Conservation (phyloP, 768 basidiomycete species). For the Termitomyces sp. region DNA sequence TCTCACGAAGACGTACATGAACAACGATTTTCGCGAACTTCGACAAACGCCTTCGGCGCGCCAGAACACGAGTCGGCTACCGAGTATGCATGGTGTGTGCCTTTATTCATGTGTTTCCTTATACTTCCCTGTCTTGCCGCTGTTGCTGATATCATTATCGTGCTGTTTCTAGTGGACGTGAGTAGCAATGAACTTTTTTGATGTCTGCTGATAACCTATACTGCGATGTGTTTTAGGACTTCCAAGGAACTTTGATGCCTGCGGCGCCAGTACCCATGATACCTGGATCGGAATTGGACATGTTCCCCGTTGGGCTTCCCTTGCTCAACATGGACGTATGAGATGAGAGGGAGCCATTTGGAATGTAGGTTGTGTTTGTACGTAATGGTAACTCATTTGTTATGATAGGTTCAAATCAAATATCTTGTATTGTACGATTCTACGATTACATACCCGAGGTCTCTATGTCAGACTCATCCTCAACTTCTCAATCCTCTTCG, state of each 20-base stretch:
- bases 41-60: slow-evolving; percentile 63
- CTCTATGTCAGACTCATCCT: neutral
- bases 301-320: slow-evolving; percentile 8
- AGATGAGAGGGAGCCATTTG: neutral
- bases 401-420: neutral
- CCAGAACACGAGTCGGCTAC: slow-evolving; percentile 81
- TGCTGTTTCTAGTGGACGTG: slow-evolving; percentile 30
- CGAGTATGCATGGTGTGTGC: slow-evolving; percentile 73
- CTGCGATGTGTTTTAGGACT: slow-evolving; percentile 6
- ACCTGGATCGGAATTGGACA: slow-evolving; percentile 7
- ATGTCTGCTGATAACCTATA: slow-evolving; percentile 9
- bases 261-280: slow-evolving; percentile 3
- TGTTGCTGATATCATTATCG: neutral
- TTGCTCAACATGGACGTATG: slow-evolving; percentile 10
- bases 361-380: neutral
- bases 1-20: slow-evolving; percentile 75
- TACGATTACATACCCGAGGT: neutral
- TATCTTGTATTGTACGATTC: neutral
- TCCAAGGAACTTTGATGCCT: slow-evolving; percentile 8
- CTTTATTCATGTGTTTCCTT: neutral
- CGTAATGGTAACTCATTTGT: neutral
- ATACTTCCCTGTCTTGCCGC: neutral
- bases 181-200: slow-evolving; percentile 29
- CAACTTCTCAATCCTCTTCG: neutral
- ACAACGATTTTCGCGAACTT: slow-evolving; percentile 79